Evolutionary conservation across 148 eudicot genomes (phyloP).

Genomic region (Arbutus unedo): DNA sequence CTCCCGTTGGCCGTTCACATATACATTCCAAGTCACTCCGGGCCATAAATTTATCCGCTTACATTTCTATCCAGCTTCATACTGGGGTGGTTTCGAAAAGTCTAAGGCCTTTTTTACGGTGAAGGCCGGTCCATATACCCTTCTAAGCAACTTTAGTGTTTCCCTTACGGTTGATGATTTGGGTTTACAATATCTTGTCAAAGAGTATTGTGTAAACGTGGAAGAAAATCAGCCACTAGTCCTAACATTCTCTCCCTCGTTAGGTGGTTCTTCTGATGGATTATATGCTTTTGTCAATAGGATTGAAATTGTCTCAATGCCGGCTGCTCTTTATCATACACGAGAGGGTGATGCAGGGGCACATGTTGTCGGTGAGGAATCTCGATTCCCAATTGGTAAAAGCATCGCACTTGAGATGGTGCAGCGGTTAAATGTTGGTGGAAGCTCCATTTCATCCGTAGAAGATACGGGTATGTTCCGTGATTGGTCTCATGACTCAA

Average conservation of each 20-base stretch:
- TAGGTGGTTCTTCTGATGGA: not conserved
- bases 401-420: conserved; percentile 26
- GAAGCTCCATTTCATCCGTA: not conserved
- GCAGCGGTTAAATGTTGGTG: conserved; percentile 29
- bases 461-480: conserved; percentile 24
- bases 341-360: not conserved
- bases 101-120: too few species aligned
- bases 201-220: not conserved
- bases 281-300: conserved; percentile 29
- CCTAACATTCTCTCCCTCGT: not conserved
- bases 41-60: conserved; percentile 19
- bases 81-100: too few species aligned
- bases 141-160: too few species aligned
- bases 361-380: conserved; percentile 8
- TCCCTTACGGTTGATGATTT: too few species aligned
- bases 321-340: conserved; percentile 22
- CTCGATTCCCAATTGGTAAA: not conserved
- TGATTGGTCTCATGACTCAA: conserved; percentile 18
- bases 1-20: conserved; percentile 3
- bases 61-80: not conserved
- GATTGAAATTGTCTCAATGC: conserved; percentile 28
- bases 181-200: not conserved
- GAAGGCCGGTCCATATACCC: too few species aligned
- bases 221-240: not conserved
- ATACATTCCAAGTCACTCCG: conserved; percentile 11